These are phyloP conservation scores for Colletotrichum neosansevieriae DNA, from an alignment of 2,329 filamentous ascomycete species.

Conservation along the genomic window DNA sequence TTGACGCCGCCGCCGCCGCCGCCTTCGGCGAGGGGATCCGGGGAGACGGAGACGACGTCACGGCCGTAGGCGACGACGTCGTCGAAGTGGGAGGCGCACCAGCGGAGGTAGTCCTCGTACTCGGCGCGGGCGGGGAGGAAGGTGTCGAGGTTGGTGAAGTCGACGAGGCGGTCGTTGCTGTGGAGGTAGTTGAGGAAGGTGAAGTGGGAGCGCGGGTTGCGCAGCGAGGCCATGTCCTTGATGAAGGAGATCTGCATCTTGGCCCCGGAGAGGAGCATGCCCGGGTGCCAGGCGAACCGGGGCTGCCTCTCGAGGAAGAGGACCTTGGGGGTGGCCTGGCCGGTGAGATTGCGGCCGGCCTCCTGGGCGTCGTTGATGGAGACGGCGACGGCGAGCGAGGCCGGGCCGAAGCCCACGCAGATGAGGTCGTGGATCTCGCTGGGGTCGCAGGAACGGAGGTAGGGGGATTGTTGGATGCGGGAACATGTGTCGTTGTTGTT, in stretches of 20 bases:
- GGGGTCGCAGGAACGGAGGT: constrained; percentile 63
- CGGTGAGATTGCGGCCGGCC: constrained; percentile 56
- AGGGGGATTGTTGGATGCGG: constrained; percentile 50
- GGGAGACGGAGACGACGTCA: constrained; percentile 79
- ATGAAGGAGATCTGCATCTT: constrained; percentile 99
- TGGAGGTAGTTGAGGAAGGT: constrained; percentile 97
- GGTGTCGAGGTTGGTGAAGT: constrained; percentile 91
- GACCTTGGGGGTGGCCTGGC: constrained; percentile 72
- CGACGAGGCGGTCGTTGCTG: constrained; percentile 81
- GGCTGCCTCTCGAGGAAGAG: constrained; percentile 89
- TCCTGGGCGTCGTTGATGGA: constrained; percentile 86
- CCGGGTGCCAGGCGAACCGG: constrained; percentile 90
- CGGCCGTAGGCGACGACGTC: constrained; percentile 79
- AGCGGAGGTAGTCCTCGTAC: constrained; percentile 95
- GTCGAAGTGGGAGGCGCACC: constrained; percentile 88
- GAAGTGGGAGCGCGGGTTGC: constrained; percentile 89
- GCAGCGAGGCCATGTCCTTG: constrained; percentile 92
- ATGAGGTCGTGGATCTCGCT: constrained; percentile 84
- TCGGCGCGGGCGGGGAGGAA: constrained; percentile 89
- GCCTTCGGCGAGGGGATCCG: constrained; percentile 49
- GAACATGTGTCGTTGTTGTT: not conserved
- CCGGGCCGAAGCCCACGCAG: constrained; percentile 93
- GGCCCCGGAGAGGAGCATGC: constrained; percentile 92
- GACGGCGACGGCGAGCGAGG: constrained; percentile 88
- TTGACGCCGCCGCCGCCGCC: constrained; percentile 61